Evolutionary conservation across 371 early-diverging fungal species (phyloP).

Genomic region (Circinella minor): DNA sequence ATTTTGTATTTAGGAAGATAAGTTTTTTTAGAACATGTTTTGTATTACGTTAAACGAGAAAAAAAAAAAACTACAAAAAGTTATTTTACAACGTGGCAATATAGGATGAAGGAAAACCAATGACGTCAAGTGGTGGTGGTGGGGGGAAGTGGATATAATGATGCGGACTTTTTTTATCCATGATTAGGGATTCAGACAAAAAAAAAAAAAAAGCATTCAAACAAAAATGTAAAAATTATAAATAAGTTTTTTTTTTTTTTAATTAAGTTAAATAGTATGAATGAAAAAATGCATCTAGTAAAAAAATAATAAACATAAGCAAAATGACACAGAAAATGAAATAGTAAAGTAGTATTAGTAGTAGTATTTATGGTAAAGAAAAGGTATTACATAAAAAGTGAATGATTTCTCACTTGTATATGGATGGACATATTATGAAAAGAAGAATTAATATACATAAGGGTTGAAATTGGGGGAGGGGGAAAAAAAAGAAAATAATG

Average conservation of each 20-base stretch:
- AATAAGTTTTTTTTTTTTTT: background rate
- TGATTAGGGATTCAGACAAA: no score
- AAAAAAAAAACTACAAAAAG: background rate
- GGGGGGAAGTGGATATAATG: background rate
- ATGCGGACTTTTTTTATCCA: no score
- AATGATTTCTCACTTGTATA: constrained; percentile 1
- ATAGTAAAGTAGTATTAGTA: no score
- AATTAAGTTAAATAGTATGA: background rate
- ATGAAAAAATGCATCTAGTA: constrained; percentile 8
- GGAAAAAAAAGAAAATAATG: no score
- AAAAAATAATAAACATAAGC: background rate
- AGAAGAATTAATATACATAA: background rate
- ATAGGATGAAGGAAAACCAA: background rate
- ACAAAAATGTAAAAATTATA: background rate
- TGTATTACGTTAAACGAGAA: background rate
- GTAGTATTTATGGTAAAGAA: constrained; percentile 9
- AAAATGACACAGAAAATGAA: no score
- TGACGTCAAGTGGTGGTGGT: constrained; percentile 7
- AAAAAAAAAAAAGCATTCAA: background rate
- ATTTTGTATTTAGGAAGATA: no score
- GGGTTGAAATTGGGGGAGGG: background rate
- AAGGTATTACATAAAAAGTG: constrained; percentile 10
- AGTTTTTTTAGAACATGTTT: background rate
- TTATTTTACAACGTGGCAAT: constrained; percentile 2
- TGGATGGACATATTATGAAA: constrained; percentile 10